Conservation (phyloP, 2,329 filamentous ascomycete genomes). For the Diaporthe citrichinensis region DNA sequence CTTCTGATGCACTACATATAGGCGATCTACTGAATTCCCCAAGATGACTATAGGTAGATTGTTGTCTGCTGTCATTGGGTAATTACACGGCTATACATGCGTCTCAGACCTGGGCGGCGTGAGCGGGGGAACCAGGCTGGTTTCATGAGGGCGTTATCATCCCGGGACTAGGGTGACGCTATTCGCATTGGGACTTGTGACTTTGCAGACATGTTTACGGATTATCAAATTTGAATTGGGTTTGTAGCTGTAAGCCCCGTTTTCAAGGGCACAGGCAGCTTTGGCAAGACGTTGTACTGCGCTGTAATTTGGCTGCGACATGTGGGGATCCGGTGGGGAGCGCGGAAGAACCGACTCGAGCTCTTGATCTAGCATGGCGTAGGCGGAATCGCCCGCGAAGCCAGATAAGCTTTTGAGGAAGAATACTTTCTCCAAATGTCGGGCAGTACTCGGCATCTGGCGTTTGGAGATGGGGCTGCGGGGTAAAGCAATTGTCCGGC, state of each 20-base stretch:
- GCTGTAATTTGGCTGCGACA: neutral
- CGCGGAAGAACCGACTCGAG: neutral
- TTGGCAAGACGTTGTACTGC: neutral
- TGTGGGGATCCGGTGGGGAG: slow-evolving; percentile 15
- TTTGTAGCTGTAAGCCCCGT: neutral
- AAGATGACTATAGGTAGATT: neutral
- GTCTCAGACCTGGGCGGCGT: neutral
- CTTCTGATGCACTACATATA: slow-evolving; percentile 5
- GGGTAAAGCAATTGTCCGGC: neutral
- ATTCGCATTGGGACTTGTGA: neutral
- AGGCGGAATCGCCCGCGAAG: neutral
- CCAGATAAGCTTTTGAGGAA: slow-evolving; percentile 16
- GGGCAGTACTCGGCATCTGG: slow-evolving; percentile 22
- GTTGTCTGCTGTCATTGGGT: neutral
- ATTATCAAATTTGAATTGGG: neutral
- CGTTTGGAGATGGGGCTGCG: neutral
- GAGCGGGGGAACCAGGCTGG: neutral
- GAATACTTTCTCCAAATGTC: slow-evolving; percentile 8
- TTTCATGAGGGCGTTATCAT: neutral
- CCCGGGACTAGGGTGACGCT: no score
- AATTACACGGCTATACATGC: slow-evolving; percentile 1
- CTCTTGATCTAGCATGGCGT: neutral
- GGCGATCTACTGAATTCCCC: neutral
- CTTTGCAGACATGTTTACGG: no score
- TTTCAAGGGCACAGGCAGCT: neutral